These are phyloP conservation scores for Trichoderma guizhouense DNA, from an alignment of 2,329 filamentous ascomycete genomes.

Conservation along the genomic window DNA sequence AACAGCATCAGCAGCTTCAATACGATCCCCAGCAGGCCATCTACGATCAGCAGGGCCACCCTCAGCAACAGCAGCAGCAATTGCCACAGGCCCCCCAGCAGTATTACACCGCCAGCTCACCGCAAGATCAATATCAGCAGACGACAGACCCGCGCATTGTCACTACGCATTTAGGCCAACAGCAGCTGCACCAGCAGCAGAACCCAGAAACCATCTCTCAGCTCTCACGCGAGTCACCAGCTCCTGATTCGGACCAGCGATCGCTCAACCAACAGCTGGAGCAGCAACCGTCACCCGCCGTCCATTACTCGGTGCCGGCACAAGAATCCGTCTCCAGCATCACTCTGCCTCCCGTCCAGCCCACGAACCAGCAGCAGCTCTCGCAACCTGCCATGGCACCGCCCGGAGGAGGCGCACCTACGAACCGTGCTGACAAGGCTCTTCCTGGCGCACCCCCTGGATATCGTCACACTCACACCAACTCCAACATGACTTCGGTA, in stretches of 20 bases:
- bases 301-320: slow-evolving; percentile 35
- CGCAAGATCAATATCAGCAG: slow-evolving; percentile 33
- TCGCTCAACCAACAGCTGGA: slow-evolving; percentile 42
- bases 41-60: slow-evolving; percentile 35
- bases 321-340: slow-evolving; percentile 35
- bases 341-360: slow-evolving; percentile 30
- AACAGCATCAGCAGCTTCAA: slow-evolving; percentile 25
- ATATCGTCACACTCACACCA: slow-evolving; percentile 53
- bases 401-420: slow-evolving; percentile 39
- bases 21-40: slow-evolving; percentile 34
- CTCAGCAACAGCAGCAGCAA: slow-evolving; percentile 23
- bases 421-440: slow-evolving; percentile 46
- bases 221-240: slow-evolving; percentile 59
- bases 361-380: slow-evolving; percentile 24
- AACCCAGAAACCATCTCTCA: slow-evolving; percentile 62
- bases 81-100: slow-evolving; percentile 19
- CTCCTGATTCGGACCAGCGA: slow-evolving; percentile 46
- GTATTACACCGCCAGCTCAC: slow-evolving; percentile 21
- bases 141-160: slow-evolving; percentile 34
- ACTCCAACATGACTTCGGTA: slow-evolving; percentile 42
- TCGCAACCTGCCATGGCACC: slow-evolving; percentile 45
- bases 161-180: slow-evolving; percentile 34
- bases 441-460: slow-evolving; percentile 48
- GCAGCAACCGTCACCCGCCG: slow-evolving; percentile 41
- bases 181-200: slow-evolving; percentile 30